Evolutionary conservation across 352 stramenopile species (phyloP), one percentile per base, ranked within the genome.

Genomic region (Pythium oligandrum): DNA sequence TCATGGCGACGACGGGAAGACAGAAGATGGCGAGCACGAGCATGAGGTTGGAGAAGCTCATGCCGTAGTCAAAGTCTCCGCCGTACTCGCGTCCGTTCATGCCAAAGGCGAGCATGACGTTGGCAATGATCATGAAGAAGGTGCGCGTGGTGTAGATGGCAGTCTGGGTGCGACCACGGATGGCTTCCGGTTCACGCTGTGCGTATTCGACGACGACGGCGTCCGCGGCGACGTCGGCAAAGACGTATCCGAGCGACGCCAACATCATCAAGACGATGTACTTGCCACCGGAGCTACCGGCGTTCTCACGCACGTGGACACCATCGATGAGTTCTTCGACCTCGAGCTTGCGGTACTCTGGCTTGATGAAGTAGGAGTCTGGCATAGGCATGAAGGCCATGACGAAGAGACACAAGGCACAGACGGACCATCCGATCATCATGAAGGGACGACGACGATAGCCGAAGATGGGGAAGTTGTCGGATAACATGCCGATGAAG

Each of bases 361-460:
- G 53, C 11, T 60, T 51, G 44, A 58, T 26, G 43, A 57, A 74
- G 47, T 69, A 74, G 10, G 66, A 53, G 4, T 50, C 12, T 11
- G 51, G 52, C 43, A 74, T 53, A n/a, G 42, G 43, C 51, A 59
- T 53, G 38, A 64, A 46, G 3, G 58, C 66, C 66, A 71, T 70
- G 45, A 62, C 10, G 36, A 59, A 55, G 30, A 74, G 51, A 43
- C 53, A 55, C 26, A 65, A 4, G 2, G 47, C 40, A 5, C 52
- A 58, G 44, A 66, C 35, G 3, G 48, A 55, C 67, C 67, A 75
- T 30, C 67, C 67, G 30, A 75, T 36, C 26, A 72, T 66, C 56
- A 75, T 71, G 46, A 68, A 75, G 34, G 67, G 65, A 26, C 67
- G 67, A 48, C 67, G 63, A 32, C 67, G 67, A 48, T 65, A 73